A percentile compares a stretch with the other conserved stretches of the same genome.
phyloP scores from a whole-genome alignment of 805 yeast genomes.

The Sungouiella thailandica region DNA sequence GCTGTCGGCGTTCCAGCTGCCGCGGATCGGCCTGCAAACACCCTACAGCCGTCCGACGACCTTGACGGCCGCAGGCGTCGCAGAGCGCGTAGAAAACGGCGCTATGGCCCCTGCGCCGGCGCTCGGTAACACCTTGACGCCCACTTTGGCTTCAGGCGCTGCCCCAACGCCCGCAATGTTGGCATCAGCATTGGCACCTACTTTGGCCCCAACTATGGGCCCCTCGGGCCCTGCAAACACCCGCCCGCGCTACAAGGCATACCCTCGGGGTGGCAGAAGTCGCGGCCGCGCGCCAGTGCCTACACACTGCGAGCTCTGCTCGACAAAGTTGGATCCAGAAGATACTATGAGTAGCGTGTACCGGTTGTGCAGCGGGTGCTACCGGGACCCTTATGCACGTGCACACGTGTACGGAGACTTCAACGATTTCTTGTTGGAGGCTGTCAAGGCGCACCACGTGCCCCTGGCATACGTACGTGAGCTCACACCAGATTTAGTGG shows the following conservation, averaged over 20 bases:
- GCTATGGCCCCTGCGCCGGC: too few relatives aligned
- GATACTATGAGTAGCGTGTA: slow-evolving; percentile 23
- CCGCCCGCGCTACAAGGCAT: slow-evolving; percentile 13
- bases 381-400: slow-evolving; percentile 24
- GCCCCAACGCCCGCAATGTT: slow-evolving; percentile 13
- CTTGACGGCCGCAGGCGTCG: neutral
- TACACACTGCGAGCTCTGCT: slow-evolving; percentile 27
- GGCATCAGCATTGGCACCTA: slow-evolving; percentile 14
- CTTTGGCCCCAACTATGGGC: too few relatives aligned
- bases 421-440: slow-evolving; percentile 22
- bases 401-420: slow-evolving; percentile 24
- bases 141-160: too few relatives aligned
- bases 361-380: slow-evolving; percentile 25
- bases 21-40: slow-evolving; percentile 2
- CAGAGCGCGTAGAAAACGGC: too few relatives aligned
- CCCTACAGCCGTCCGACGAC: neutral
- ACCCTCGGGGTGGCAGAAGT: slow-evolving; percentile 16
- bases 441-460: slow-evolving; percentile 13
- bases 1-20: slow-evolving; percentile 9
- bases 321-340: slow-evolving; percentile 17
- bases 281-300: slow-evolving; percentile 9
- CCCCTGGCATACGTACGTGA: slow-evolving; percentile 12
- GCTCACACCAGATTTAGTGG: slow-evolving; percentile 15
- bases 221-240: too few relatives aligned
- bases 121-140: slow-evolving; percentile 1